phyloP scores from a whole-genome alignment of 2,329 filamentous ascomycete genomes.

The Ophiostoma perfectum region DNA sequence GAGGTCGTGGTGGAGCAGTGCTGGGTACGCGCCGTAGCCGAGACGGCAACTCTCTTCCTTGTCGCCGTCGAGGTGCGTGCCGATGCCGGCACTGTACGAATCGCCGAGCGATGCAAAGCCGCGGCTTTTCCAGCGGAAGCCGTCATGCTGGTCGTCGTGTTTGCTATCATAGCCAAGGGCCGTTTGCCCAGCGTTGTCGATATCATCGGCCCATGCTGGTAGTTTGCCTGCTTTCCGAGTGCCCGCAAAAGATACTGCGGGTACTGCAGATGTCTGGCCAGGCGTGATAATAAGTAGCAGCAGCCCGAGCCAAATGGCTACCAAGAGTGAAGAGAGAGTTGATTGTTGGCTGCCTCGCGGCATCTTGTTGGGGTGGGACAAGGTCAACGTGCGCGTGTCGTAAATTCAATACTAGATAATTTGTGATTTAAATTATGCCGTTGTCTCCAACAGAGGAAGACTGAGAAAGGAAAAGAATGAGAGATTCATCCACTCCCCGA shows the following conservation, averaged over 20 bases:
- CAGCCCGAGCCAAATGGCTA: background rate
- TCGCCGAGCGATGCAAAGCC: constrained; percentile 40
- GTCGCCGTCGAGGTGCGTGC: constrained; percentile 35
- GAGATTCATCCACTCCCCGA: background rate
- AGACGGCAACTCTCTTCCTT: constrained; percentile 1
- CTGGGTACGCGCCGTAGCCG: background rate
- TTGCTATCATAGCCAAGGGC: background rate
- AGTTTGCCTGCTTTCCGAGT: background rate
- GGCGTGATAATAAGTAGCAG: background rate
- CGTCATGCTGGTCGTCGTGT: background rate
- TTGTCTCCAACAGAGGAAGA: no score
- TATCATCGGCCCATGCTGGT: background rate
- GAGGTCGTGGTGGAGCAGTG: background rate
- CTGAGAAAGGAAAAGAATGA: background rate
- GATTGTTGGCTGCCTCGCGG: background rate
- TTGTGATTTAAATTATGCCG: no score
- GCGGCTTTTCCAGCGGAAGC: constrained; percentile 20
- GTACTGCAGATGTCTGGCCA: background rate
- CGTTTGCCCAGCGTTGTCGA: background rate
- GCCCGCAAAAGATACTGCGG: background rate
- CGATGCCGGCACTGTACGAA: constrained; percentile 46
- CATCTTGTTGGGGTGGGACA: background rate
- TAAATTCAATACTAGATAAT: background rate
- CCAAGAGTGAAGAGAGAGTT: background rate
- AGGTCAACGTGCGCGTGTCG: background rate